Percentiles rank a stretch among this genome's conserved stretches.
Conservation (phyloP, 495 filamentous ascomycete species). For the Lophiotrema nucula region DNA sequence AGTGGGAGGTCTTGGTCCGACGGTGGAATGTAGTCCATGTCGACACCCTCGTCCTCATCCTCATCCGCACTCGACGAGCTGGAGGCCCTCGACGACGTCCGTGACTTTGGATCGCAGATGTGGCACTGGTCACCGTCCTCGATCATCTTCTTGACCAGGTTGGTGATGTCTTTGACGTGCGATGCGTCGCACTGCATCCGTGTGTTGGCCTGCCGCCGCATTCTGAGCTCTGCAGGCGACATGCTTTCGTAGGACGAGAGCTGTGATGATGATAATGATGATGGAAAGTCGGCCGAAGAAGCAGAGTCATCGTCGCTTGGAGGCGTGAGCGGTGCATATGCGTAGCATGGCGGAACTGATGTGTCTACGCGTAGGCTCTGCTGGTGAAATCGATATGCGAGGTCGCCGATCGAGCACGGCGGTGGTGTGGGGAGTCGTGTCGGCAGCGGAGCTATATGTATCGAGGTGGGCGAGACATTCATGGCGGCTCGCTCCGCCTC, state of each 20-base stretch:
- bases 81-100: background rate
- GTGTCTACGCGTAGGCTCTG: constrained; percentile 21
- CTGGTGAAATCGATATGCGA: constrained; percentile 19
- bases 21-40: constrained; percentile 10
- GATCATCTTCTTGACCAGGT: constrained; percentile 34
- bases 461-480: constrained; percentile 29
- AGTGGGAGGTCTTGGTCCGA: background rate
- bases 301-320: constrained; percentile 9
- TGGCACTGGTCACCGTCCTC: constrained; percentile 35
- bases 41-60: constrained; percentile 22
- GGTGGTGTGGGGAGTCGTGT: constrained; percentile 13
- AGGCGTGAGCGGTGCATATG: constrained; percentile 13
- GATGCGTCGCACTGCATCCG: constrained; percentile 32
- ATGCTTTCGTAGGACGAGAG: constrained; percentile 10
- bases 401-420: constrained; percentile 27
- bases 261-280: background rate
- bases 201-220: constrained; percentile 34
- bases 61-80: background rate
- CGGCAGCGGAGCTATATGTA: background rate
- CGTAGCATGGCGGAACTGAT: constrained; percentile 4
- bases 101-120: constrained; percentile 22
- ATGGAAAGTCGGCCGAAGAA: constrained; percentile 1
- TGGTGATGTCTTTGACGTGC: constrained; percentile 33
- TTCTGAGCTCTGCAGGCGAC: constrained; percentile 17
- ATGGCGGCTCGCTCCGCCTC: constrained; percentile 26